phyloP scores from a whole-genome alignment of 2,329 filamentous ascomycete species.

The Spiromastix sp. region DNA sequence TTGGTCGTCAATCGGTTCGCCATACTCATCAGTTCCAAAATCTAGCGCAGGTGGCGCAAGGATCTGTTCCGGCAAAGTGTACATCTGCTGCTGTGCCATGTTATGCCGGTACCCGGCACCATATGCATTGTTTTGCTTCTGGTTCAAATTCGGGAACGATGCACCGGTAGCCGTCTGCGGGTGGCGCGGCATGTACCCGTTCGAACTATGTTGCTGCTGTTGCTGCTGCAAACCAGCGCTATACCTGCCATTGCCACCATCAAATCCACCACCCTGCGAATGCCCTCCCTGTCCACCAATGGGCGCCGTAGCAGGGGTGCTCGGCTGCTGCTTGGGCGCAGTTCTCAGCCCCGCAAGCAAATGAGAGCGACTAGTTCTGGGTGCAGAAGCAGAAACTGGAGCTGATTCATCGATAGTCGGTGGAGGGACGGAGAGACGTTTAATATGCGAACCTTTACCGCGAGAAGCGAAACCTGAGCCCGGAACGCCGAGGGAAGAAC shows the following conservation, averaged over 20 bases:
- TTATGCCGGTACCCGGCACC: slow-evolving; percentile 17
- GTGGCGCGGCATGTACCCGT: too few relatives aligned
- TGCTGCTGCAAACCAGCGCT: slow-evolving; percentile 17
- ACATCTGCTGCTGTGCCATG: slow-evolving; percentile 46
- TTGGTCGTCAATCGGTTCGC: slow-evolving; percentile 71
- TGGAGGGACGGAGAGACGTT: slow-evolving; percentile 69
- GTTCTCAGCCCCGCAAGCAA: slow-evolving; percentile 87
- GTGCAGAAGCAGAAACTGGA: slow-evolving; percentile 58
- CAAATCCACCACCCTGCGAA: too few relatives aligned
- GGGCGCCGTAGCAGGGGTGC: slow-evolving; percentile 52
- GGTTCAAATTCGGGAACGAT: slow-evolving; percentile 41
- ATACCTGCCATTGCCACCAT: too few relatives aligned
- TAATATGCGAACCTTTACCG: slow-evolving; percentile 74
- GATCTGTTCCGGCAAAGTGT: slow-evolving; percentile 72
- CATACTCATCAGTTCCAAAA: slow-evolving; percentile 54
- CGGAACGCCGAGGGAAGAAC: slow-evolving; percentile 61
- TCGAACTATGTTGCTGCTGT: neutral
- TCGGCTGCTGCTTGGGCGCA: slow-evolving; percentile 74
- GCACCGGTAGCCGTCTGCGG: slow-evolving; percentile 51
- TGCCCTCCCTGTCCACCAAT: slow-evolving; percentile 44
- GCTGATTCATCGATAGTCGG: slow-evolving; percentile 57
- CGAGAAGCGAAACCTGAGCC: slow-evolving; percentile 76
- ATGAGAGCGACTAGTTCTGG: slow-evolving; percentile 88
- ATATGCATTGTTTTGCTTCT: slow-evolving; percentile 27
- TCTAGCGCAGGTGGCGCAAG: slow-evolving; percentile 53